Base-by-base conservation (phyloP, 2,329 filamentous ascomycete genomes). In the Ambrosiella cleistominuta region DNA sequence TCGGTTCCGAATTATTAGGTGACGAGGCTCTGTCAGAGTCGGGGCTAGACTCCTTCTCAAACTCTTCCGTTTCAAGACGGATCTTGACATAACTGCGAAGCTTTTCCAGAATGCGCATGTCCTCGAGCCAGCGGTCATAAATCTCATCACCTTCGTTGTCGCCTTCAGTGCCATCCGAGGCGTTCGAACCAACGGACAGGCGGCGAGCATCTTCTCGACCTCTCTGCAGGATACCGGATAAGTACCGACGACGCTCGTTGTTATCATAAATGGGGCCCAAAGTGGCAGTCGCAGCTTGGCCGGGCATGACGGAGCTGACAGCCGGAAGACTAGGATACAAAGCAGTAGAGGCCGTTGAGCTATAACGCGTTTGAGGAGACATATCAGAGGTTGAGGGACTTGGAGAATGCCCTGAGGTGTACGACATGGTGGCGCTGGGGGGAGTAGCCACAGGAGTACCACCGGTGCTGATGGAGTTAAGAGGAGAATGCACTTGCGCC, bases 371-470 rank as follows among this genome's bases (percentile, higher is more conserved):
- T 50, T 78, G 75, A 0, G 84, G 84, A 52, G 81, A 84, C 67
- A 88, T 76, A 66, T 77, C 83, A 60, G 83, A 78, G 52, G 79
- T 80, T n/a, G 84, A 87, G 36, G 83, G 81, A 63, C 75, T 78
- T 1, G 86, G 86, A 6, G 86, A 90, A 67, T 89, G 85, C 53
- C 83, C 82, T 9, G 86, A 88, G 44, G 81, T 82, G 71, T 89
- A 89, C 0, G 86, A 89, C 66, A 88, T 76, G 58, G 81, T 78
- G 68, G 82, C 87, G 9, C 83, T 86, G 0, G 85, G 83, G 7
- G 86, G 86, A 2, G 86, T 90, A 62, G 88, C 76, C 8, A 85
- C 85, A 8, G 86, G 85, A 12, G 86, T 90, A 62, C 86, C 83
- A 45, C 78, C 77, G 19, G 80, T 81, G 45, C 78, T 78, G 52